phyloP scores from a whole-genome alignment of 148 eudicot species.

The Silene conica region DNA sequence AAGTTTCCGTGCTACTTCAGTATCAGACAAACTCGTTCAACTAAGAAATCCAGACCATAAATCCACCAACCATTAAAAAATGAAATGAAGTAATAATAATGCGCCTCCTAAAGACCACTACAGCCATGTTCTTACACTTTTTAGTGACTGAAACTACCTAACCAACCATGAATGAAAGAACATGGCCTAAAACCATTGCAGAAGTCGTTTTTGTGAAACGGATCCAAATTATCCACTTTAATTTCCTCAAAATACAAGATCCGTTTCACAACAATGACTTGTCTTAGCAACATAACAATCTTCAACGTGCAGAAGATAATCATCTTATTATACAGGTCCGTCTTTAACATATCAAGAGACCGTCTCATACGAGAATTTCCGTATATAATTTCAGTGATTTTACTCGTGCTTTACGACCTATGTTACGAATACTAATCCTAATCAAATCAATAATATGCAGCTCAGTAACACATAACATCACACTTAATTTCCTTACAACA shows the following conservation, averaged over 20 bases:
- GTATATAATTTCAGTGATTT: neutral
- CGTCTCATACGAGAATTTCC: neutral
- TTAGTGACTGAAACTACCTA: no score
- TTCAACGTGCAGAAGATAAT: no score
- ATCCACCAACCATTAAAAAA: neutral
- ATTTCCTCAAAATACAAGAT: no score
- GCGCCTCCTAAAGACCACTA: neutral
- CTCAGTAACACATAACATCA: neutral
- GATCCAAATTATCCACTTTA: neutral
- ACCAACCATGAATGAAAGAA: no score
- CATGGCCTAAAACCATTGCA: neutral
- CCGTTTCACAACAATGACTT: neutral
- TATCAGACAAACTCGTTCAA: no score
- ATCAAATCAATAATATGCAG: neutral
- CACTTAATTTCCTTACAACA: neutral
- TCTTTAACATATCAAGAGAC: neutral
- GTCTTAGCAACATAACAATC: neutral
- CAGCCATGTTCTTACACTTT: no score
- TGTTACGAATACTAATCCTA: neutral
- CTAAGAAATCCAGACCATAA: no score
- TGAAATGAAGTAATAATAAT: no score
- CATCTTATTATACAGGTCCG: neutral
- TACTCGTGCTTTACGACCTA: neutral
- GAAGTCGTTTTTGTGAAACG: neutral
- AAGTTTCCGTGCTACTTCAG: neutral